Conservation (phyloP, 1,284 basidiomycete genomes). For the Cutaneotrichosporon arboriforme region DNA sequence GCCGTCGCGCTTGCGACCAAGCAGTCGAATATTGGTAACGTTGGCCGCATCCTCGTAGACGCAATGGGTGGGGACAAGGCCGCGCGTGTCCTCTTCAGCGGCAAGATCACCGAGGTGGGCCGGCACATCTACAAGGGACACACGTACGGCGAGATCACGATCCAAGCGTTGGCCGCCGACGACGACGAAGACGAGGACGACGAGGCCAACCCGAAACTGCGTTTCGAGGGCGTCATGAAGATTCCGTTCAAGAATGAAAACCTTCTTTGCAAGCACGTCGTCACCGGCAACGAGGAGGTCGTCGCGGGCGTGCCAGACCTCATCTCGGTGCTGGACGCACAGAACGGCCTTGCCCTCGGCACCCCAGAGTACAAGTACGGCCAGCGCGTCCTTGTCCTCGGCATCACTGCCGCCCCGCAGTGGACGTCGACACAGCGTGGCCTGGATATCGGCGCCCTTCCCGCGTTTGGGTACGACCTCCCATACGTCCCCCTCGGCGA, state of each 20-base stretch:
- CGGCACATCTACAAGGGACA: constrained; percentile 53
- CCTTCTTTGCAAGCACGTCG: constrained; percentile 51
- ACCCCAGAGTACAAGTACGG: constrained; percentile 56
- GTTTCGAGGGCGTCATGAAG: constrained; percentile 1
- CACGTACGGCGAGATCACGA: constrained; percentile 54
- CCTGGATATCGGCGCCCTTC: constrained; percentile 43
- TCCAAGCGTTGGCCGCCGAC: constrained; percentile 51
- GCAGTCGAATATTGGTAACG: constrained; percentile 37
- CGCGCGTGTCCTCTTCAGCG: constrained; percentile 54
- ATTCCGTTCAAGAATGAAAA: constrained; percentile 59
- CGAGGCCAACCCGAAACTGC: neutral
- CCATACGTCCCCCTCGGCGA: constrained; percentile 38
- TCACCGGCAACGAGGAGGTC: constrained; percentile 25
- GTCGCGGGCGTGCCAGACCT: constrained; percentile 57
- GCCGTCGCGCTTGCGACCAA: constrained; percentile 51
- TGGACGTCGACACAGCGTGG: constrained; percentile 56
- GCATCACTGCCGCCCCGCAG: constrained; percentile 56
- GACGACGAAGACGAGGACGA: constrained; percentile 48
- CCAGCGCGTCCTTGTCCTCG: constrained; percentile 56
- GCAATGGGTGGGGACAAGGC: constrained; percentile 54
- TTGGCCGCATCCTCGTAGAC: constrained; percentile 48
- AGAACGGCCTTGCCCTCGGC: constrained; percentile 56
- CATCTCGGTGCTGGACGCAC: constrained; percentile 56
- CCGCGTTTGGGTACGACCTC: constrained; percentile 30
- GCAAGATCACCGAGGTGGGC: constrained; percentile 55